These are phyloP conservation scores for Sechiopsis laciniata DNA, from an alignment of 306 rosid genomes.

Conservation along the genomic window DNA sequence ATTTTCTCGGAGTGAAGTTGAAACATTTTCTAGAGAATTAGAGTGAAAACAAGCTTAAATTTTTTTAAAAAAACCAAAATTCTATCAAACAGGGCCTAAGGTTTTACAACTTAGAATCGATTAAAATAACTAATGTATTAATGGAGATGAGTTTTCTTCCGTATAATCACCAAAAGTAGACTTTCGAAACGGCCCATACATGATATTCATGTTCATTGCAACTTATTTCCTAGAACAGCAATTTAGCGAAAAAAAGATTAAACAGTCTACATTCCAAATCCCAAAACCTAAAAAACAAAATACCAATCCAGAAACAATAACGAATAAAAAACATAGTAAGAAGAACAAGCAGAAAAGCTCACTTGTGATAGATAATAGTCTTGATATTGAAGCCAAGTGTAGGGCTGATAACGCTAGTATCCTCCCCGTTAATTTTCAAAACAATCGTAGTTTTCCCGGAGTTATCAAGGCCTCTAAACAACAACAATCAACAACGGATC, in stretches of 20 bases:
- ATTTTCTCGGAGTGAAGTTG: no score
- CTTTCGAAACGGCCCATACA: not conserved
- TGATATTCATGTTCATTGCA: not conserved
- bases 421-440: conserved; percentile 84
- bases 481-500: conserved; percentile 10
- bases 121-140: not conserved
- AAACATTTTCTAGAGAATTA: no score
- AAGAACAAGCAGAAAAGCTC: not conserved
- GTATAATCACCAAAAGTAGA: not conserved
- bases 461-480: conserved; percentile 75
- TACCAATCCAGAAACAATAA: not conserved
- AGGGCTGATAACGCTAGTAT: conserved; percentile 88
- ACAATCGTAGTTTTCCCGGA: conserved; percentile 93
- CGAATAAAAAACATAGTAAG: not conserved
- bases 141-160: not conserved
- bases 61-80: no score
- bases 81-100: no score
- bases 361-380: conserved; percentile 80
- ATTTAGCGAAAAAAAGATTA: no score
- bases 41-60: no score
- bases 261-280: not conserved
- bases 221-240: not conserved
- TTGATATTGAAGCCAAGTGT: conserved; percentile 96
- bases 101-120: not conserved
- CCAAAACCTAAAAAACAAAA: not conserved